These are phyloP conservation scores for Exophiala sideris DNA, from an alignment of 2,329 filamentous ascomycete species.

Conservation along the genomic window DNA sequence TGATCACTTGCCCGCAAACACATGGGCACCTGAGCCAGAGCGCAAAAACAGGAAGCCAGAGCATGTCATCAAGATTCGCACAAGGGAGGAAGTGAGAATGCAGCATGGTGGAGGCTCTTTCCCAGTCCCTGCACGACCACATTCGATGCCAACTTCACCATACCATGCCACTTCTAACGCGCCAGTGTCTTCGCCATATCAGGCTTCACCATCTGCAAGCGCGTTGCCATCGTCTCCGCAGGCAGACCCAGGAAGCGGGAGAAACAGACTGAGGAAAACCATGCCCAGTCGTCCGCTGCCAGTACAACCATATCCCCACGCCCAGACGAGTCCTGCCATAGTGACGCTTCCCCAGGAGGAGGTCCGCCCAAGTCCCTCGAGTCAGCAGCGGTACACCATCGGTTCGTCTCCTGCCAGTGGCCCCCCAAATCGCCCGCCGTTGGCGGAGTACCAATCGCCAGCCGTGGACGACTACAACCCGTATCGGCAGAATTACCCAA, in stretches of 20 bases:
- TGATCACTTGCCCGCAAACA: slow-evolving; percentile 62
- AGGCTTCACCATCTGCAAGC: slow-evolving; percentile 19
- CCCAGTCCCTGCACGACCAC: slow-evolving; percentile 25
- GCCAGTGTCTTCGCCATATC: slow-evolving; percentile 26
- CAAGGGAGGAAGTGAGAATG: slow-evolving; percentile 27
- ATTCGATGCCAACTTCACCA: slow-evolving; percentile 32
- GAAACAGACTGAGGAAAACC: slow-evolving; percentile 30
- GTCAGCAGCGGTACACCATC: slow-evolving; percentile 12
- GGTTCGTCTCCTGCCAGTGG: slow-evolving; percentile 14
- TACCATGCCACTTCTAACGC: slow-evolving; percentile 28
- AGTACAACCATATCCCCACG: slow-evolving; percentile 24
- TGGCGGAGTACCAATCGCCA: slow-evolving; percentile 27
- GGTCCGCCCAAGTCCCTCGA: slow-evolving; percentile 11
- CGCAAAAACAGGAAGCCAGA: slow-evolving; percentile 52
- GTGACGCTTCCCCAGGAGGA: slow-evolving; percentile 2
- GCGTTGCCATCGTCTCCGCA: slow-evolving; percentile 29
- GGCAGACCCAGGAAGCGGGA: slow-evolving; percentile 26
- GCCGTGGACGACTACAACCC: slow-evolving; percentile 13
- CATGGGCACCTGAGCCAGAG: slow-evolving; percentile 65
- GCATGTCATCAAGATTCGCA: slow-evolving; percentile 46
- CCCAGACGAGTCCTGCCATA: slow-evolving; percentile 24
- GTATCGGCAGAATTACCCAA: slow-evolving; percentile 27
- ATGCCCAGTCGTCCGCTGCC: slow-evolving; percentile 25
- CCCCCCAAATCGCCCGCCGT: slow-evolving; percentile 14
- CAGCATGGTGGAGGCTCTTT: slow-evolving; percentile 22